Evolutionary conservation across 257 asterid genomes (phyloP).

Genomic region (Echites panduratus): DNA sequence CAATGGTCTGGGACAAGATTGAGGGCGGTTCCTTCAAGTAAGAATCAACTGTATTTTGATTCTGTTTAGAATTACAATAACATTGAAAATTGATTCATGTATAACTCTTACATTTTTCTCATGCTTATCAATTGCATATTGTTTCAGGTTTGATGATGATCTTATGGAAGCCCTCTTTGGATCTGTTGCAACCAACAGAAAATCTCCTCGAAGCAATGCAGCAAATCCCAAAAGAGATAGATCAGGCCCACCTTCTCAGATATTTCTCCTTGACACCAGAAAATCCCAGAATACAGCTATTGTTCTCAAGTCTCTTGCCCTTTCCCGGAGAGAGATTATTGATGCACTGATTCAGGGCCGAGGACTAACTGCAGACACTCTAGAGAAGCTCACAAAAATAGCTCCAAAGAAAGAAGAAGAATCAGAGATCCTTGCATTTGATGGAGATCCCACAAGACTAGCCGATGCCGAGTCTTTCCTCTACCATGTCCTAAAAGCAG

Average conservation of each 20-base stretch:
- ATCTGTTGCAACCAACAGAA: slow-evolving; percentile 67
- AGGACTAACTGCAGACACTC: slow-evolving; percentile 53
- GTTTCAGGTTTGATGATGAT: slow-evolving; percentile 79
- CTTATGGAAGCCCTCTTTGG: slow-evolving; percentile 98
- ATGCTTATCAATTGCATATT: background rate
- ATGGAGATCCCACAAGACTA: slow-evolving; percentile 67
- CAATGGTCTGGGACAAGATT: slow-evolving; percentile 95
- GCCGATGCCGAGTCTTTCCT: slow-evolving; percentile 92
- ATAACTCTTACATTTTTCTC: background rate
- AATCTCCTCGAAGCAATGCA: slow-evolving; percentile 47
- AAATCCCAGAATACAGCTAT: slow-evolving; percentile 80
- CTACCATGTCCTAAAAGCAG: slow-evolving; percentile 69
- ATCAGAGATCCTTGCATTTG: slow-evolving; percentile 48
- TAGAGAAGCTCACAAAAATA: slow-evolving; percentile 61
- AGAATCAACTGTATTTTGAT: slow-evolving; percentile 10
- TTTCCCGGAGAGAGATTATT: slow-evolving; percentile 55
- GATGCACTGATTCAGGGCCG: slow-evolving; percentile 56
- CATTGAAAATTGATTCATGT: background rate
- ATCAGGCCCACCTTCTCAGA: slow-evolving; percentile 53
- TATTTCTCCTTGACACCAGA: slow-evolving; percentile 75
- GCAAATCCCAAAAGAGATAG: slow-evolving; percentile 27
- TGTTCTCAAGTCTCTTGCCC: slow-evolving; percentile 61
- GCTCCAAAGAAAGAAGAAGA: slow-evolving; percentile 70
- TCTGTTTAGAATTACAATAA: background rate
- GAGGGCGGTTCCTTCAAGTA: slow-evolving; percentile 93